Evolutionary conservation across 1,139 yeast species (phyloP).

Genomic region (Geotrichum restrictum): DNA sequence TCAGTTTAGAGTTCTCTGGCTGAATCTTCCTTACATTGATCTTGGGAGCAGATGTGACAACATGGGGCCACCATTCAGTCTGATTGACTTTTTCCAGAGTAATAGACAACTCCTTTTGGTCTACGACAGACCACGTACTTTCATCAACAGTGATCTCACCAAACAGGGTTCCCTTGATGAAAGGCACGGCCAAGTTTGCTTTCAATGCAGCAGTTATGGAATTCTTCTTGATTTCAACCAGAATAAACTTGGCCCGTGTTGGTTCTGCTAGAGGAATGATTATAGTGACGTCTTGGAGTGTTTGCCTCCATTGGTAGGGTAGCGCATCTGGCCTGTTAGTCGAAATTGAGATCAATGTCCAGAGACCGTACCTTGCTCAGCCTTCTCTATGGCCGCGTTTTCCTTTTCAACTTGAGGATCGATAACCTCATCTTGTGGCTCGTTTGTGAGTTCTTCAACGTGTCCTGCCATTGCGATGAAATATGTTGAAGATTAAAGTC

Average conservation of each 20-base stretch:
- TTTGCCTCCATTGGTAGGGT: constrained; percentile 42
- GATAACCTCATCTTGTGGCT: background rate
- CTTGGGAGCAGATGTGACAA: constrained; percentile 43
- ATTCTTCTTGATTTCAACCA: constrained; percentile 31
- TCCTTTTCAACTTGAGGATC: constrained; percentile 21
- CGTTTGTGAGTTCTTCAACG: constrained; percentile 14
- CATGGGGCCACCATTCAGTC: constrained; percentile 49
- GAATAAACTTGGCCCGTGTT: constrained; percentile 40
- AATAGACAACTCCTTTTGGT: constrained; percentile 39
- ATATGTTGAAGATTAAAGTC: too few species aligned
- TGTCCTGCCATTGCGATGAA: background rate
- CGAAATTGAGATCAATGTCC: too few species aligned
- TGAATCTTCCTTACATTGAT: constrained; percentile 42
- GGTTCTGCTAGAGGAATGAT: constrained; percentile 35
- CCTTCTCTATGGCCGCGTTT: constrained; percentile 23
- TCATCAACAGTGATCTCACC: constrained; percentile 39
- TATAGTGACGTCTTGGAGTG: constrained; percentile 43
- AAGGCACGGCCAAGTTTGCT: constrained; percentile 24
- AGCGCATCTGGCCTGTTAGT: constrained; percentile 23
- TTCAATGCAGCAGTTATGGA: constrained; percentile 33
- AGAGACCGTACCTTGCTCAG: constrained; percentile 24
- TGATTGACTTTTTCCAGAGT: constrained; percentile 41
- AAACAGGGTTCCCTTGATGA: constrained; percentile 39
- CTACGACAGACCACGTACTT: constrained; percentile 45
- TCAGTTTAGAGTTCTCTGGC: constrained; percentile 43